Evolutionary conservation across 1,284 basidiomycete genomes (phyloP), one percentile per base, ranked within the genome.

Genomic region (Tilletiaria anomala): DNA sequence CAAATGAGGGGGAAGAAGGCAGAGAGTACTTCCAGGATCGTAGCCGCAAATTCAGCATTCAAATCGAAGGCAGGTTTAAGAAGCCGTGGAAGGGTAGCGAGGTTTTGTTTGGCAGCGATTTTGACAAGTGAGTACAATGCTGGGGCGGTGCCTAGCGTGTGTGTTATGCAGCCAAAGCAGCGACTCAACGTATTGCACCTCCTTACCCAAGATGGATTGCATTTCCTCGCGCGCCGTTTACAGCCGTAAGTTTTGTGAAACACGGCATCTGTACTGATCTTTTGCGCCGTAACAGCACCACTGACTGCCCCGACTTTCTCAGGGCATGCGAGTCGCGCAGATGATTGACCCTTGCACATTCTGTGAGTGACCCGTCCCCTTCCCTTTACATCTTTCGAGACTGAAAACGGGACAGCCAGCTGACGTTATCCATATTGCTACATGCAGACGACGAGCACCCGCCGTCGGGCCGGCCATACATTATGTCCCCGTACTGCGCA

Each of bases 11-110:
- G 37, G 54, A 65, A 34, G 44, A 51, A 10, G 61, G 60, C 5
- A 44, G 54, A 11, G 60, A 65, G 24, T 65, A 65, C 48, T 65
- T 65, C 17, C 37, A 35, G 40, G 67, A 65, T 5, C 52, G 70
- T 12, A 56, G 56, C 2, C 48, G 70, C 33, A 64, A 63, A 37
- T 71, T 70, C 39, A 65, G 62, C 42, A 70, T 71, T 40, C 59
- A 70, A 42, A 69, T 71, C 45, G 69, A 71, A 41, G 70, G 70
- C 5, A 53, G 67, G 10, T 71, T 70, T 59, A 69, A 69, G 40
- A 48, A 55, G 32, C 48, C 48, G 15, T 55, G 52, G 51, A 52
- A 36, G 29, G 61, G 58, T 8, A 51, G 56, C 41, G 54, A 65
- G 32, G 41, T 65, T 6, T 51, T 58, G 29, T 65, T 65, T 32